Base-by-base conservation (phyloP, 2,329 filamentous ascomycete genomes). In the Raffaelea ambrosiae region DNA sequence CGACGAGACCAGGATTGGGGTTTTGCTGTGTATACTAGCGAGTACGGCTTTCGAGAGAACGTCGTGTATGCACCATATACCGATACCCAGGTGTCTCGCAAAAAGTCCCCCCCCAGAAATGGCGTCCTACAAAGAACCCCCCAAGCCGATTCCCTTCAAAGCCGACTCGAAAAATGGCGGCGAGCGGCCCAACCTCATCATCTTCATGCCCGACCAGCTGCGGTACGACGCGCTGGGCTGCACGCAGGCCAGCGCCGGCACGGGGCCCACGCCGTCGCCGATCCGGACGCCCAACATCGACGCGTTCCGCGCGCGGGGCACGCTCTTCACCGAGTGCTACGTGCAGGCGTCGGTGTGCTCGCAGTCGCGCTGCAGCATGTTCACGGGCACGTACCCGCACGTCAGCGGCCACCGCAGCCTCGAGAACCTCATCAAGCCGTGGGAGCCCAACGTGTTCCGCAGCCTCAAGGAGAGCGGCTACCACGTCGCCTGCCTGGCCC, bases 201-300 rank as follows among this genome's bases (percentile, higher is more conserved):
- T 72, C 8, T 73, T 72, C 51, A 72, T 72, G 69, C 70, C 69
- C 3, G 69, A 73, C 43, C 70, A 72, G 56, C 59, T 73, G 3
- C 65, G 69, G 10, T 70, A 67, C 40, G 70, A 73, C 53, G 63
- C 68, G 1, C 55, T 72, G 0, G 63, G 63, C 1, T 69, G 63
- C 40, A 61, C 61, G 3, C 58, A 73, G 51, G 63, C 67, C 0
- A 55, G 71, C 0, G 62, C 63, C 1, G 68, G 63, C 40, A 59
- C 61, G 2, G 38, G 39, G 13, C 31, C 16, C 19, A 36, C 41
- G n/a, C 43, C 43, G 29, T 39, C 10, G 19, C 43, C 23, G 7
- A 47, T 69, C 21, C 59, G 60, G 26, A 71, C 66, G 0, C 66
- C 65, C 11, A 68, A 71, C 43, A 67, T 71, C 16, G 67, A 71